A percentile compares a stretch with the other conserved stretches of the same genome.
These are phyloP conservation scores for Tricholoma flavovirens DNA, from an alignment of 768 basidiomycete species.

Conservation along the genomic window DNA sequence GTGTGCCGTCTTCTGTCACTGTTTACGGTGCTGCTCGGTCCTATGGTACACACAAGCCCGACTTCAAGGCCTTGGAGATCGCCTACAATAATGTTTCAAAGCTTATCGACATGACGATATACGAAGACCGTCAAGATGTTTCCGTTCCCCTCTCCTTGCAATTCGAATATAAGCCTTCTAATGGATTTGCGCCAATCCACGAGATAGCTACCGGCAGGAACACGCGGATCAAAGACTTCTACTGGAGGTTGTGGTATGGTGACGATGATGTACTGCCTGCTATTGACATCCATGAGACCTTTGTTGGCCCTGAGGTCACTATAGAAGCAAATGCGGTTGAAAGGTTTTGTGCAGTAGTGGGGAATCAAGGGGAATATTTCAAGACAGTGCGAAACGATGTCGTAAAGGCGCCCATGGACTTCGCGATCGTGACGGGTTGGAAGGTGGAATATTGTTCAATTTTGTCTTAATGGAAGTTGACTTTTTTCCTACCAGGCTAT, in stretches of 20 bases:
- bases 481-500: slow-evolving; percentile 64
- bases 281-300: slow-evolving; percentile 77
- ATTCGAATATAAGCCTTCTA: slow-evolving; percentile 83
- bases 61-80: slow-evolving; percentile 83
- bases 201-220: slow-evolving; percentile 83
- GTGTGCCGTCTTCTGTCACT: slow-evolving; percentile 50
- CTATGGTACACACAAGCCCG: slow-evolving; percentile 59
- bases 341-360: slow-evolving; percentile 87
- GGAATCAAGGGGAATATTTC: slow-evolving; percentile 89
- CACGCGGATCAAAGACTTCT: slow-evolving; percentile 90
- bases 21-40: slow-evolving; percentile 80
- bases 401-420: slow-evolving; percentile 95
- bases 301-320: slow-evolving; percentile 80
- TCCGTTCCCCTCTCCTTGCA: slow-evolving; percentile 77
- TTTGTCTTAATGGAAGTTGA: slow-evolving; percentile 5
- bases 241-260: slow-evolving; percentile 98
- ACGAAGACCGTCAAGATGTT: slow-evolving; percentile 73
- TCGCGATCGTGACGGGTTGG: slow-evolving; percentile 98
- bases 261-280: slow-evolving; percentile 71
- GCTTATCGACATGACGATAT: slow-evolving; percentile 66
- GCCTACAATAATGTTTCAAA: slow-evolving; percentile 46
- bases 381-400: slow-evolving; percentile 65
- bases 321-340: slow-evolving; percentile 77
- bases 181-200: slow-evolving; percentile 89
- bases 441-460: slow-evolving; percentile 53